Base-by-base conservation (phyloP, 1,284 basidiomycete species). In the Ustilago cynodontis region DNA sequence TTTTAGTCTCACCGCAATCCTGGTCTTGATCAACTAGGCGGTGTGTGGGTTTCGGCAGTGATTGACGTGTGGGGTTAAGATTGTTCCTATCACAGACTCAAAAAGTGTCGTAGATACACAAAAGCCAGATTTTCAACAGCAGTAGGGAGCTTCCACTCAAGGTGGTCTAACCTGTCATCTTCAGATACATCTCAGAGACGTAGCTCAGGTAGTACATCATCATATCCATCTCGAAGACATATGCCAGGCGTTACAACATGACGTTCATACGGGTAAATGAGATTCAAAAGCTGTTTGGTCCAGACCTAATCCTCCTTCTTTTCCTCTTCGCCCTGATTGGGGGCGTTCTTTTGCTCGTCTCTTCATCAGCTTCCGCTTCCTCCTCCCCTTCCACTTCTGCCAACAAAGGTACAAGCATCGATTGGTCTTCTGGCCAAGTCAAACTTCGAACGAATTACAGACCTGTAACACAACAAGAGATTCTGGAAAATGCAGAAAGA, bases 401-500 rank as follows among this genome's bases (percentile, higher is more conserved):
- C 11, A 55, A n/a, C 33, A 24, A 16, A 24, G 22, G 31, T 1
- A 26, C 52, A 8, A 57, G 41, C 6, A 13, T 71, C 50, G 63
- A 71, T 52, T 71, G 69, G 63, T 20, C 45, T 14, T 13, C 49
- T 0, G 50, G 50, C 16, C 41, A 71, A 13, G 7, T 71, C 14
- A 65, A 59, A 7, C 41, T 71, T 6, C 50, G 53, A 24, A 65
- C 69, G 8, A 54, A 55, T n/a, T 35, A 55, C 2, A 31, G 59
- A 9, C 64, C 69, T 2, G 33, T 56, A 2, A 55, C 69, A 9
- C 69, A 71, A 43, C 56, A 71, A 37, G 45, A 71, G 1, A 22
- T 71, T 4, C 26, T 71, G 14, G 63, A 71, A 2, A 26, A 7
- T 4, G 63, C 69, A 0, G 35, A 59, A 0, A 11, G 24, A 9